Evolutionary conservation across 805 yeast genomes (phyloP), one percentile per base, ranked within the genome.

Genomic region (Starmerella sp.): DNA sequence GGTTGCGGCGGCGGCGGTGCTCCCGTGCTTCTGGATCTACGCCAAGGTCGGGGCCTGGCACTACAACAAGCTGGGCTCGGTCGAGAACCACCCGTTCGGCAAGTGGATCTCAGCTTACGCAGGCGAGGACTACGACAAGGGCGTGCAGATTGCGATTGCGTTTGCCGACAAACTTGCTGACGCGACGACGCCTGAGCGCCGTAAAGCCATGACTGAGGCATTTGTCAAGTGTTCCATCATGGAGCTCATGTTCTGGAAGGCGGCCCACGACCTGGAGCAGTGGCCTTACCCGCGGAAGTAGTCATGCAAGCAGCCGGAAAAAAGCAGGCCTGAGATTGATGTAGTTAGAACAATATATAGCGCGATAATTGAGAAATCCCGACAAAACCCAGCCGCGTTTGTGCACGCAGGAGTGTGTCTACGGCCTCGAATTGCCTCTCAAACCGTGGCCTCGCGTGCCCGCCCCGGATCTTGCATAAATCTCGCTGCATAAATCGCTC

Each of bases 21-120:
- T 60, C 35, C 62, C 63, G 29, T 60, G 63, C 51, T 60, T 60
- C 52, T 60, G 63, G 63, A 54, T 60, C 39, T 60, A 60, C 46
- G 61, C 60, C 6, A 48, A 49, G 9, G 62, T 60, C 80, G 78
- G 17, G 66, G 65, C 38, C 62, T 74, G 0, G 52, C 65, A 82
- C 14, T 84, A 82, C 63, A 90, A 89, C 34, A 77, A 81, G 17
- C 85, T 89, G 2, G 77, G 83, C 22, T 89, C 3, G 7, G n/a
- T 14, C 13, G 32, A 45, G 34, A n/a, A 44, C 29, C 67, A 68
- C 57, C 61, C 59, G 60, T 55, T 67, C 55, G 63, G 63, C 56
- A 50, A 74, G 9, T 86, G 95, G 95, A 64, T 84, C 15, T 73
- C 71, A 17, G 83, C 80, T 54, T 86, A 86, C 66, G 66, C 73